Evolutionary conservation across 2,329 filamentous ascomycete genomes (phyloP), one percentile per base, ranked within the genome.

Genomic region (Lanzia echinophila): DNA sequence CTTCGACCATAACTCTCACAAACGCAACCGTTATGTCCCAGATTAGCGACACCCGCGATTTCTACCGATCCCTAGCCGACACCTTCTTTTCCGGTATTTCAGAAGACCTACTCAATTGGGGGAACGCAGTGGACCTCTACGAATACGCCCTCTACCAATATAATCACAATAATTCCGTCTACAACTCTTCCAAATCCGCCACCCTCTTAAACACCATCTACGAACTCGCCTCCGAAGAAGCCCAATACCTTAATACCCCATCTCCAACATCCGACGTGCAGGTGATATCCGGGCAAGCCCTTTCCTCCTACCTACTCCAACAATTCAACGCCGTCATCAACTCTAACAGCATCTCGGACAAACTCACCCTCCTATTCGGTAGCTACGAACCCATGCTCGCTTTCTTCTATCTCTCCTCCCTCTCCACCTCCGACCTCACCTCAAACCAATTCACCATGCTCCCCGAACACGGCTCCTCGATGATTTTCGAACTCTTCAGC

Each of bases 401-500:
- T 17, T 82, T 83, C 60, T 79, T 80, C 59, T 68, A 73, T 1
- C 68, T 83, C 2, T 67, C 75, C 0, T 68, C 70, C 0, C 72
- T 83, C 7, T 58, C 2, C 56, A 63, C 2, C 72, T 73, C 47
- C 63, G 56, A 12, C 55, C 56, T 12, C 68, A 0, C 67, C 81
- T 49, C 82, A 83, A 64, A 75, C 1, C n/a, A 22, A 17, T 76
- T 73, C 65, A 44, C 65, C 56, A 32, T 66, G 59, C 59, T 82
- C 13, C 83, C 87, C 0, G 77, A 84, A 59, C 88, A 90, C 36
- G 90, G 89, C 0, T 84, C 83, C 1, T 79, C 81, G 39, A 85
- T 95, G 77, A 74, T 80, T 0, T 90, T 94, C 65, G 90, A 96
- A 71, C 68, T 84, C 5, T 75, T 75, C 56, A 73, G 71, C 17